Base-by-base conservation (phyloP, 495 filamentous ascomycete genomes). In the Astrothelium subdiscretum region DNA sequence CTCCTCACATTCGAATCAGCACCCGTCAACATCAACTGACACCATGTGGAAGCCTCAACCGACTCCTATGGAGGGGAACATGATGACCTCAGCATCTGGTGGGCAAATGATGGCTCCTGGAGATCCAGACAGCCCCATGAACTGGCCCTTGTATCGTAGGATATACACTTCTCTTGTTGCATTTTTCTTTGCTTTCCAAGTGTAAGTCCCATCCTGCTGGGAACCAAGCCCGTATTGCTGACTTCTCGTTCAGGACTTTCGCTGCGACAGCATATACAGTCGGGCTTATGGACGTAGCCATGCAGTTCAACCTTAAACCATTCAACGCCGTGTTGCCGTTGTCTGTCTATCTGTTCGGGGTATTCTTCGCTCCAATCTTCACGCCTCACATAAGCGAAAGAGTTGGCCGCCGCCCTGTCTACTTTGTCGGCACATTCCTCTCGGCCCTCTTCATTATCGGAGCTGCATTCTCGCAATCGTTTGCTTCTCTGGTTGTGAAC, bases 371-470 rank as follows among this genome's bases (percentile, higher is more conserved):
- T 2, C 75, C 76, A 12, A 72, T 77, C 35, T 68, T 64, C 52
- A 74, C 69, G 29, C 74, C 76, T 11, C 76, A 77, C 61, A 58
- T 77, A 22, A 66, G 69, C 48, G 76, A 78, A 65, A 59, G 74
- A 6, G 62, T 66, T 43, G 76, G 76, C 31, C 75, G 76, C 1
- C 68, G 66, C 10, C 66, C 68, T 35, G 65, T 75, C 26, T 78
- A 78, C 67, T 59, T 73, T 18, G 42, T 66, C 43, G 65, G 64
- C 42, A 44, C 74, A 32, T 70, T 70, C 35, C 27, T 70, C 61
- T 75, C 71, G 59, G 66, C 62, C 31, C 63, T 77, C 40, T 78
- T 78, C 64, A 68, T 70, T 24, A 66, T 78, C 18, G 75, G 76
- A 12, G 70, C 74, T 42, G 69, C 60, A 0, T 65, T 70, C 24